Evolutionary conservation across 192 early-diverging fungal species (phyloP).

Genomic region (Dissophora ornata): DNA sequence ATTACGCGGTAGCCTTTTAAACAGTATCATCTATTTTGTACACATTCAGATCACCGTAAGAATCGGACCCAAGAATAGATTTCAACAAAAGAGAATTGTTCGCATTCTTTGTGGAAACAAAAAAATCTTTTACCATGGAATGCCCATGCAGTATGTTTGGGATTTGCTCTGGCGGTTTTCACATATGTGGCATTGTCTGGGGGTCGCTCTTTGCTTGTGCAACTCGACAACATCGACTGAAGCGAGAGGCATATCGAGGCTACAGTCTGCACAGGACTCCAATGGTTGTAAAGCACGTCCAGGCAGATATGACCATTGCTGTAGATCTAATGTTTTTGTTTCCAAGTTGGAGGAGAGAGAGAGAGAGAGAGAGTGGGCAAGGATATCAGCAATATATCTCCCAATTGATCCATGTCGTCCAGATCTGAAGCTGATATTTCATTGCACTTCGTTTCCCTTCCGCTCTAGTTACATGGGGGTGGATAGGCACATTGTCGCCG

Average conservation of each 20-base stretch:
- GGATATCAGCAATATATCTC: no score
- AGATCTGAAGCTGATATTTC: no score
- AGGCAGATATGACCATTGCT: constrained; percentile 98
- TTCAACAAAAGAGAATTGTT: no score
- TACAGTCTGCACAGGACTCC: constrained; percentile 94
- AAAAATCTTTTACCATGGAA: constrained; percentile 56
- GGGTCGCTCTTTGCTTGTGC: constrained; percentile 66
- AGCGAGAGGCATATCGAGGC: constrained; percentile 89
- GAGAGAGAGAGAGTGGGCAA: background rate
- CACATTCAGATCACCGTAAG: no score
- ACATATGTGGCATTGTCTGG: constrained; percentile 69
- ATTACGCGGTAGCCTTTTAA: constrained; percentile 4
- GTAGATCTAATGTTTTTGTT: constrained; percentile 66
- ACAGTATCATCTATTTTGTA: constrained; percentile 37
- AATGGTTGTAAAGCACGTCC: constrained; percentile 93
- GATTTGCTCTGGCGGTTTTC: constrained; percentile 61
- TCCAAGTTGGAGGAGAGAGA: background rate
- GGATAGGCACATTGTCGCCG: constrained; percentile 67
- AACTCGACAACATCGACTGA: constrained; percentile 92
- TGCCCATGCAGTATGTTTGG: constrained; percentile 71
- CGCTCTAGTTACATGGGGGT: constrained; percentile 82
- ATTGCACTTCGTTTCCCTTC: no score
- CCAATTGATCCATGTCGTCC: no score
- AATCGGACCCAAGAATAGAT: no score
- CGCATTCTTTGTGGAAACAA: no score